Conservation (phyloP, 2,329 filamentous ascomycete species). For the Pseudopithomyces chartarum region DNA sequence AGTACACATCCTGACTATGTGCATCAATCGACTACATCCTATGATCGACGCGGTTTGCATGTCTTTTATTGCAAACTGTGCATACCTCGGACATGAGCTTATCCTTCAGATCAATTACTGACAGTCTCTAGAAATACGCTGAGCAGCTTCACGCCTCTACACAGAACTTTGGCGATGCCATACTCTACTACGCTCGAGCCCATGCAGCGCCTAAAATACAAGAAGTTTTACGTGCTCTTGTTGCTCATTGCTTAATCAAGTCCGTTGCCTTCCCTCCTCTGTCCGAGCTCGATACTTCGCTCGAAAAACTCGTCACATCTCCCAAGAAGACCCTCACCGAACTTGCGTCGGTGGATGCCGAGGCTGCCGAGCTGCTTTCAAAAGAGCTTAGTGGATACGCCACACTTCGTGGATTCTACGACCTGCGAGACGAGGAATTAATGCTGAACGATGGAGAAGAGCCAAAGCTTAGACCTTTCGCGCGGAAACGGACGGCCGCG, state of each 20-base stretch:
- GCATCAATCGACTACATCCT: background rate
- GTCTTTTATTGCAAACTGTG: background rate
- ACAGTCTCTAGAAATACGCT: constrained; percentile 71
- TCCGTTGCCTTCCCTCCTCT: constrained; percentile 78
- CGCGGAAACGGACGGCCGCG: constrained; percentile 71
- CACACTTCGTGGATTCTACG: constrained; percentile 87
- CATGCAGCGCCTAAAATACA: constrained; percentile 80
- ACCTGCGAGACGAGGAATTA: constrained; percentile 75
- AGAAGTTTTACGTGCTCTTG: constrained; percentile 83
- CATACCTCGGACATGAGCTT: background rate
- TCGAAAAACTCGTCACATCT: constrained; percentile 71
- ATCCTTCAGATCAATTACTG: constrained; percentile 16
- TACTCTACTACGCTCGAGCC: constrained; percentile 89
- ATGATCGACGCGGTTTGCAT: background rate
- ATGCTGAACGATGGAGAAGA: constrained; percentile 42
- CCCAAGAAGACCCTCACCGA: constrained; percentile 73
- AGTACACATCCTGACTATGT: constrained; percentile 31
- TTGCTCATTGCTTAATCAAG: constrained; percentile 84
- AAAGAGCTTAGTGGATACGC: constrained; percentile 91
- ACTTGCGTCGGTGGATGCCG: constrained; percentile 74
- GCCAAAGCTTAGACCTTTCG: constrained; percentile 57
- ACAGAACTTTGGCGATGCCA: constrained; percentile 80
- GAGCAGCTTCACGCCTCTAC: constrained; percentile 74
- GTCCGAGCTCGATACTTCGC: constrained; percentile 72
- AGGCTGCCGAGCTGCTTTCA: constrained; percentile 82